Base-by-base conservation (phyloP, 1,284 basidiomycete genomes). In the Malassezia furfur region DNA sequence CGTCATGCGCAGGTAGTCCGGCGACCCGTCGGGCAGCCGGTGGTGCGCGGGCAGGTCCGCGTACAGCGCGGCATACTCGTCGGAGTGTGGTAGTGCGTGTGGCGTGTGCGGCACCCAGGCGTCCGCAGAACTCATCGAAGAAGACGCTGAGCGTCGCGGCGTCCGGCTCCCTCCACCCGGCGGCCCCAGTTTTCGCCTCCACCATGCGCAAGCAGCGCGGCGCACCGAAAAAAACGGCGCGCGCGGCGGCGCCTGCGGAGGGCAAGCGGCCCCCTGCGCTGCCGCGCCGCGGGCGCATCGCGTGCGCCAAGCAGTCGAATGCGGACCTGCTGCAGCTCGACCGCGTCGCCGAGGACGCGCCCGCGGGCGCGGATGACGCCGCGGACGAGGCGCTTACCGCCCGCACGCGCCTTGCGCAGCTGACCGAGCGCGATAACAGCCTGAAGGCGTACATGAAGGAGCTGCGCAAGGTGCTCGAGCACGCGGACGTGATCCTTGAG, bases 1-100 rank as follows among this genome's bases (percentile, higher is more conserved):
- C 72, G 94, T 96, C 62, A 98, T 84, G 40, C 86, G 82, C 34
- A 98, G 82, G 75, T 98, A 98, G 77, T 98, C 93, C 0, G 91
- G 91, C 7, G 84, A 84, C 40, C 84, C 82, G 57, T 81, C 80
- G 0, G 84, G 77, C 5, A 86, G 79, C 25, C 88, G 78, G 63
- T 82, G 77, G 65, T 90, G 84, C 30, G 80, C 76, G 0, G 83
- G 76, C 3, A 90, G 81, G 19, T 85, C 80, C 31, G 84, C 81
- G 68, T 86, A 90, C 54, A 70, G 62, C 37, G 19, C 5, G 28
- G 37, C 31, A 12, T 19, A 11, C 5, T 21, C 50, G 5, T 50
- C 50, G n/a, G 31, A 44, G 15, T 9, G n/a, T 15, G 45, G 31
- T 19, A 46, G 19, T 6, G 22, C 21, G 6, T 9, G 10, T 8